phyloP scores from a whole-genome alignment of 495 filamentous ascomycete genomes.

The Talaromyces nanjingensis region DNA sequence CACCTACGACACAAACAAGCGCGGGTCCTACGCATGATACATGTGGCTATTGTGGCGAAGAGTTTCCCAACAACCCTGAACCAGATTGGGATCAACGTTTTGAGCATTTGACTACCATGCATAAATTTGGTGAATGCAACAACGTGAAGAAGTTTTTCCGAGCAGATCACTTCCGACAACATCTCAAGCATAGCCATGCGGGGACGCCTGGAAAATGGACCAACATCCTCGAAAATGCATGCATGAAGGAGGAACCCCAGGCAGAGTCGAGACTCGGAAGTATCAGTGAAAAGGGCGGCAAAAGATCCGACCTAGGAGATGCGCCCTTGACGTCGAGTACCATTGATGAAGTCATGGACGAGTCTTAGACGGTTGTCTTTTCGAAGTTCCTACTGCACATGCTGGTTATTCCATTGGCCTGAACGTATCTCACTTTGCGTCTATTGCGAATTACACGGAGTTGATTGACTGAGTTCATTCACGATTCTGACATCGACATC shows the following conservation, averaged over 20 bases:
- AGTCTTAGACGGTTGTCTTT: conserved; percentile 3
- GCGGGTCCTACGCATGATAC: conserved; percentile 53
- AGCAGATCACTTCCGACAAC: conserved; percentile 96
- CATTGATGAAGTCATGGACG: conserved; percentile 24
- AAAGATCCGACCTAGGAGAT: conserved; percentile 8
- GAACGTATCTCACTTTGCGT: not conserved
- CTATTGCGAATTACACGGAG: not conserved
- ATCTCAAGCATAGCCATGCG: conserved; percentile 95
- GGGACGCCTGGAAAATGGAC: conserved; percentile 98
- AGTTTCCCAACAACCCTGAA: conserved; percentile 67
- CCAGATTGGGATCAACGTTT: conserved; percentile 80
- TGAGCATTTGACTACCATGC: conserved; percentile 78
- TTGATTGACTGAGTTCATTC: not conserved
- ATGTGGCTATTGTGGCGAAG: conserved; percentile 94
- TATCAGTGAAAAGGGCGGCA: conserved; percentile 14
- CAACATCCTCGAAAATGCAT: conserved; percentile 93
- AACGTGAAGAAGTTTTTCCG: conserved; percentile 97
- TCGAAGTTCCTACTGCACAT: too few species aligned
- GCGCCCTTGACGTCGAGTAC: conserved; percentile 27
- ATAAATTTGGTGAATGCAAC: conserved; percentile 98
- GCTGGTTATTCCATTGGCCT: too few species aligned
- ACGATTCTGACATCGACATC: not conserved
- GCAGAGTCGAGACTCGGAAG: conserved; percentile 23
- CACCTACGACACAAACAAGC: conserved; percentile 28
- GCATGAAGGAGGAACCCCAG: conserved; percentile 85